Conservation (phyloP, 179 eudicot genomes). For the Pouteria campechiana region DNA sequence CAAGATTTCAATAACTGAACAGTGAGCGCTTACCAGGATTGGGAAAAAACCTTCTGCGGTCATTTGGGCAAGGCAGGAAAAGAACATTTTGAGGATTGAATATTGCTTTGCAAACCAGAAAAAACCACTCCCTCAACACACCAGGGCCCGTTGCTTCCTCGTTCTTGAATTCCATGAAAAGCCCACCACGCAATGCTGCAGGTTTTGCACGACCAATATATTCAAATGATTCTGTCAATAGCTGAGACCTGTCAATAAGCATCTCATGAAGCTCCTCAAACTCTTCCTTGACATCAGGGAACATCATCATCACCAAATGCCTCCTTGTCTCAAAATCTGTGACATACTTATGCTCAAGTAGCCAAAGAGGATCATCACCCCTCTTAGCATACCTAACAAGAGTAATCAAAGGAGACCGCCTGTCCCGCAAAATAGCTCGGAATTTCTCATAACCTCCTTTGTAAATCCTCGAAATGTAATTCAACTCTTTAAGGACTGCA, state of each 20-base stretch:
- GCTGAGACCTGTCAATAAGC: slow-evolving; percentile 74
- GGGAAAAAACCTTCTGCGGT: slow-evolving; percentile 84
- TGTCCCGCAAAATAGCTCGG: slow-evolving; percentile 33
- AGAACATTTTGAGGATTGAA: slow-evolving; percentile 80
- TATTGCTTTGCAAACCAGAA: slow-evolving; percentile 70
- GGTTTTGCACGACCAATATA: slow-evolving; percentile 49
- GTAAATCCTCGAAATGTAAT: slow-evolving; percentile 32
- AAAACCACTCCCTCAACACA: slow-evolving; percentile 94
- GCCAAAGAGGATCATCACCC: slow-evolving; percentile 53
- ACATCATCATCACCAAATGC: slow-evolving; percentile 70
- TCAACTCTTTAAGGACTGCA: slow-evolving; percentile 53
- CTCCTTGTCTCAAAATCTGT: slow-evolving; percentile 75
- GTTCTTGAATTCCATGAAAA: slow-evolving; percentile 85
- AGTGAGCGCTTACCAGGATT: slow-evolving; percentile 52
- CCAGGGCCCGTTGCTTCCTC: slow-evolving; percentile 99
- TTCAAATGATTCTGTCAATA: slow-evolving; percentile 78
- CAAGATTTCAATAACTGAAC: not conserved
- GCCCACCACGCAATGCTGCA: slow-evolving; percentile 50
- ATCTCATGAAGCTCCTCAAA: slow-evolving; percentile 80
- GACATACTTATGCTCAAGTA: slow-evolving; percentile 53
- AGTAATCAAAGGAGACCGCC: slow-evolving; percentile 32
- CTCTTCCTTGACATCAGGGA: slow-evolving; percentile 72
- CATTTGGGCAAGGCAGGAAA: slow-evolving; percentile 72
- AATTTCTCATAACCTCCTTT: slow-evolving; percentile 34
- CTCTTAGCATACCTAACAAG: slow-evolving; percentile 52